Evolutionary conservation across 1,284 basidiomycete genomes (phyloP), one percentile per base, ranked within the genome.

Genomic region (Xanthoconium separans): DNA sequence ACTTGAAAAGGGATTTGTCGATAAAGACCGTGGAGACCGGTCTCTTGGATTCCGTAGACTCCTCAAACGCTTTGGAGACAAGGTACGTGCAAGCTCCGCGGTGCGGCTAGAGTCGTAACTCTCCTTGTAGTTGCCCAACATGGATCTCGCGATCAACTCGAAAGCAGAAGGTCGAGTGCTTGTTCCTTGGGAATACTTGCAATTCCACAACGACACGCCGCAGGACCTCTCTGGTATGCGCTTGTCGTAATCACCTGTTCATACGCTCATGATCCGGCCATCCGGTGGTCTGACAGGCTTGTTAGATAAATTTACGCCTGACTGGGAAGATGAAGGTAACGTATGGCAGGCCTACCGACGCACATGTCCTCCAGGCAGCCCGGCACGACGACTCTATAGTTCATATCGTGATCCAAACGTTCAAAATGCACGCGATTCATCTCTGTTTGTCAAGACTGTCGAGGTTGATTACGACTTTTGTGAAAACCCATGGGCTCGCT

Each of bases 331-430:
- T 11, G 78, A 87, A 50, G 92, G 93, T 4, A 91, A 81, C 53
- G 89, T 95, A 29, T 98, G 95, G 95, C 92, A 96, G 56, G 83
- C 91, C 0, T 96, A 88, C 77, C 82, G 93, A 16, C 83, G 92
- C n/a, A 92, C 93, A 0, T 98, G 95, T 67, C 75, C 83, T n/a
- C 92, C 92, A 0, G 72, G 79, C 3, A 83, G 87, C 5, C 78
- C 87, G 47, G 92, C 95, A 2, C 85, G 95, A 9, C 85, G 88
- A 24, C 79, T 96, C 9, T 91, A 90, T 69, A 84, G 83, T 44
- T 91, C 92, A 1, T 77, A 91, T 58, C 84, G 69, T 57, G 75
- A 62, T 59, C 64, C 61, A 5, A 57, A 53, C 13, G 10, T 57
- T 46, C 58, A 57, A 13, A 62, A 54, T 16, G 47, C 48, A 7